Evolutionary conservation across 306 rosid species (phyloP), one percentile per base, ranked within the genome.

Genomic region (Luffa acutangula): DNA sequence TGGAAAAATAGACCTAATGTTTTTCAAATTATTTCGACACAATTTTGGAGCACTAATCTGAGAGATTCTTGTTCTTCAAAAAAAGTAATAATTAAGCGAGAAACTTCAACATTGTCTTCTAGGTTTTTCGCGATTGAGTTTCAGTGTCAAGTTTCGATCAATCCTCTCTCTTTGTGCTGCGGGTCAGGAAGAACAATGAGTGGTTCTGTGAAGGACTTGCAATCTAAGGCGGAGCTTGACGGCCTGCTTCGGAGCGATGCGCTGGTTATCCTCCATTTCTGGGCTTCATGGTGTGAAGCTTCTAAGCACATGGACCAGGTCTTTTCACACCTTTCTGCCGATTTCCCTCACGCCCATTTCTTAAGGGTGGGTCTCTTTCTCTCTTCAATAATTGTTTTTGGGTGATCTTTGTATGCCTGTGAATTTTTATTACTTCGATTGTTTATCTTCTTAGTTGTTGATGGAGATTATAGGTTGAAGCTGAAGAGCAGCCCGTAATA

Each of bases 241-340:
- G 80, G 51, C 72, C 56, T 88, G 36, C 88, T 93, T 21, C 78
- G 69, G 51, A 78, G 89, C n/a, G 97, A 94, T 0, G 86, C 88
- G 6, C 90, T 91, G 10, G 91, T 87, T 10, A 76, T 85, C 14
- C 87, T 93, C 14, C 97, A 95, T 82, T 95, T 95, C 85, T 95
- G 98, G 98, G 98, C 98, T 0, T 87, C 97, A 3, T 95, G 98
- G 98, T 95, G 98, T 60, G 97, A 90, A 41, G 98, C 98, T 80
- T 95, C 98, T 4, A 91, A 89, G 87, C 97, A 90, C 89, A 95
- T 95, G 98, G 98, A 95, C 84, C 86, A 90, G 78, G 89, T 95
- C 87, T 87, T 91, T 78, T 83, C 93, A 33, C 98, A 88, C 82
- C 89, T 95, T 49, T 82, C 96, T 83, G 87, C 88, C 6, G 98